Percentiles rank a stretch among this genome's conserved stretches.
Conservation (phyloP, 306 rosid species). For the Hippophae gyantsensis region DNA sequence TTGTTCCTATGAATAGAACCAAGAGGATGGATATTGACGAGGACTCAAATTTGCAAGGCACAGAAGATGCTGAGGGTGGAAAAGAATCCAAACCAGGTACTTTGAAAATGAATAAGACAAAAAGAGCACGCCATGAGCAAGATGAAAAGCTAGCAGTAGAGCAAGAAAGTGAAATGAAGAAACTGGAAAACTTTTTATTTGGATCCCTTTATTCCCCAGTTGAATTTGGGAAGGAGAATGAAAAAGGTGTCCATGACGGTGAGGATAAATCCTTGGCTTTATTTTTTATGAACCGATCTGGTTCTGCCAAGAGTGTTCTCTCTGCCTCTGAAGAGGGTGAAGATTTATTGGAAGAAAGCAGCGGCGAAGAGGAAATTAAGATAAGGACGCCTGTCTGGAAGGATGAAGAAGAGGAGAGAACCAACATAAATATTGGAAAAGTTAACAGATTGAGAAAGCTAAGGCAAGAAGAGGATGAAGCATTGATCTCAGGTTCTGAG, state of each 20-base stretch:
- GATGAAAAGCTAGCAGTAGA: conserved; percentile 30
- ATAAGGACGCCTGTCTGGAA: conserved; percentile 71
- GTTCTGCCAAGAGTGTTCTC: conserved; percentile 20
- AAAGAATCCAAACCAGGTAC: conserved; percentile 16
- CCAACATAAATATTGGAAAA: conserved; percentile 46
- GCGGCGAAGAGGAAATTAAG: conserved; percentile 23
- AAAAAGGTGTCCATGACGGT: conserved; percentile 19
- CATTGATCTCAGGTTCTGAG: conserved; percentile 56
- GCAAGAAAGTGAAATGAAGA: conserved; percentile 62
- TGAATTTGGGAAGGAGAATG: conserved; percentile 52
- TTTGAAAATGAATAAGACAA: conserved; percentile 45
- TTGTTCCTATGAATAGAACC: conserved; percentile 18
- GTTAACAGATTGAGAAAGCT: conserved; percentile 72
- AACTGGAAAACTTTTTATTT: conserved; percentile 60
- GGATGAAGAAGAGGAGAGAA: conserved; percentile 73
- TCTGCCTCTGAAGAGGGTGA: conserved; percentile 36
- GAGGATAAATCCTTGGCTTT: conserved; percentile 29
- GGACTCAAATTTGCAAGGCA: conserved; percentile 17
- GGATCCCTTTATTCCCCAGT: conserved; percentile 64
- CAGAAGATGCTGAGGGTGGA: conserved; percentile 18
- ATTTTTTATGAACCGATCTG: conserved; percentile 63
- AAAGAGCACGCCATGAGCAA: conserved; percentile 30
- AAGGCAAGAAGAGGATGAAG: conserved; percentile 79
- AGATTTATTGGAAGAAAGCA: conserved; percentile 24
- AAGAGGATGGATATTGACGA: conserved; percentile 25